A percentile compares a stretch with the other conserved stretches of the same genome.
phyloP scores from a whole-genome alignment of 2,329 filamentous ascomycete genomes.

The Myriosclerotinia scirpicola region DNA sequence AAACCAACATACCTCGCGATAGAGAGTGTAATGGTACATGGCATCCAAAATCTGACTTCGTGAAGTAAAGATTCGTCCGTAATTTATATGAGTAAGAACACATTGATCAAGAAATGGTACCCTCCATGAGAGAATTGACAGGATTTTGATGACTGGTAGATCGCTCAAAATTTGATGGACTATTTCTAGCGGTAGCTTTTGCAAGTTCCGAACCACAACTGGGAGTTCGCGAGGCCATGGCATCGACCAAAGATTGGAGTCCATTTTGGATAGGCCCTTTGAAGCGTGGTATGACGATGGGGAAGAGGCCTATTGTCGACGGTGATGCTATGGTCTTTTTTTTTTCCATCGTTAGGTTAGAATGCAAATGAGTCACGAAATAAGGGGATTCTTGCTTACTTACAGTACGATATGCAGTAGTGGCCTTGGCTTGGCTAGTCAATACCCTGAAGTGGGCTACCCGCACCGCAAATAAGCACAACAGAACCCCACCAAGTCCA shows the following conservation, averaged over 20 bases:
- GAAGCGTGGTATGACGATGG: neutral
- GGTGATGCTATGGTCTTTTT: neutral
- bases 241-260: neutral
- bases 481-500: neutral
- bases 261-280: neutral
- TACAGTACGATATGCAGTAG: neutral
- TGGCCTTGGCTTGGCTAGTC: neutral
- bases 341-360: neutral
- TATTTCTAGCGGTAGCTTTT: slow-evolving; percentile 25
- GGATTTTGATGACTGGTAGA: slow-evolving; percentile 23
- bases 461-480: slow-evolving; percentile 2
- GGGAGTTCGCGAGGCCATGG: slow-evolving; percentile 17
- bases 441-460: neutral
- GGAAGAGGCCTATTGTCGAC: neutral
- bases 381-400: neutral
- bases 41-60: neutral
- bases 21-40: neutral
- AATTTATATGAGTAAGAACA: slow-evolving; percentile 6
- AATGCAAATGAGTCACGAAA: neutral
- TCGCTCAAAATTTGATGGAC: slow-evolving; percentile 27
- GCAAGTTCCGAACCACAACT: slow-evolving; percentile 19
- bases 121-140: slow-evolving; percentile 23
- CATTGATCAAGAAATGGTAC: slow-evolving; percentile 10
- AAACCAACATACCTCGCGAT: slow-evolving; percentile 17
- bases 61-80: neutral